Evolutionary conservation across 73 alveolate species (phyloP), one percentile per base, ranked within the genome.

Genomic region (Paramecium pentaurelia): DNA sequence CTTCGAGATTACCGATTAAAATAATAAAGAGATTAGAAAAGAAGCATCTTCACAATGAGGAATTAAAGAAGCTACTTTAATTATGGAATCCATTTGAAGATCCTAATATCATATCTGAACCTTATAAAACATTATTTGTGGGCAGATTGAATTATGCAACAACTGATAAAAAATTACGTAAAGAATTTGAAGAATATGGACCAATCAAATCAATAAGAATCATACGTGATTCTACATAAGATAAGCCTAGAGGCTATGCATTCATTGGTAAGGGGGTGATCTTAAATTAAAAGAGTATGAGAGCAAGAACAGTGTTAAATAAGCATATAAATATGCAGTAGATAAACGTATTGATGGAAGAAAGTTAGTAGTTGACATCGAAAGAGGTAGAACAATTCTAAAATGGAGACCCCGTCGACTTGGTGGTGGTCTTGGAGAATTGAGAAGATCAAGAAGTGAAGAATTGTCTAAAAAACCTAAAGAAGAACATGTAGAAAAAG

Each of bases 221-320:
- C 64, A 93, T 97, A 28, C 93, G 92, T 60, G 97, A 97, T 93
- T 87, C 54, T 58, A 94, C 97, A 77, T 42, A 92, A 42, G 99
- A 98, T 45, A 95, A 96, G 96, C 97, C 98, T 84, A 95, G 96
- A 93, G 99, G 99, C 28, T 98, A 97, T 93, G 99, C 98, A 49
- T 98, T 98, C 95, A 94, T 97, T 59, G 68, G 68, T 51, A 51
- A 51, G 68, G 68, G 68, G 68, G 68, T 51, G 68, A 51, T 51
- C 68, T 51, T 51, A 51, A 51, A 51, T 51, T 51, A 51, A 51
- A 51, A 51, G 99, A 98, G 95, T 98, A 84, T 86, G 99, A 96
- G 86, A 86, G 95, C 92, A 92, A 93, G 49, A 92, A 93, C 54
- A 98, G 96, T 77, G 95, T 95, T 58, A 73, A 96, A 86, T 86